phyloP scores from a whole-genome alignment of 2,329 filamentous ascomycete genomes.

The Arthrobotrys entomopaga region DNA sequence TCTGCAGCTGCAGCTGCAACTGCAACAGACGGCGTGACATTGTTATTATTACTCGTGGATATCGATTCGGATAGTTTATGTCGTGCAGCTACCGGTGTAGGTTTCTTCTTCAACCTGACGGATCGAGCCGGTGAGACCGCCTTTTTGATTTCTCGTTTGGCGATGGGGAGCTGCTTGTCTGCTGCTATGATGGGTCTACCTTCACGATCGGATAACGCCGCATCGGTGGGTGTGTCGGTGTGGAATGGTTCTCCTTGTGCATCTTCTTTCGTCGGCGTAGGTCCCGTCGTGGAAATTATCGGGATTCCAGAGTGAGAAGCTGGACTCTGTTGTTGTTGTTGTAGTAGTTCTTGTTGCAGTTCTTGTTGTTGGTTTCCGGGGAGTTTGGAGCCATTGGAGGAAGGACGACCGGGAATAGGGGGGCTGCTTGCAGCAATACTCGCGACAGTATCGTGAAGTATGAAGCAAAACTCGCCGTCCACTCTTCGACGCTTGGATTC shows the following conservation, averaged over 20 bases:
- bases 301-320: conserved; percentile 11
- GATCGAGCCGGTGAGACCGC: conserved; percentile 49
- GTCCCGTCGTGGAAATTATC: conserved; percentile 20
- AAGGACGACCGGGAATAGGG: conserved; percentile 3
- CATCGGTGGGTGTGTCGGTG: conserved; percentile 25
- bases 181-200: conserved; percentile 39
- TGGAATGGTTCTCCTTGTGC: conserved; percentile 21
- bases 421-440: conserved; percentile 19
- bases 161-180: conserved; percentile 40
- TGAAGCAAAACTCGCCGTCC: conserved; percentile 53
- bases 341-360: too few species aligned
- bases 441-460: conserved; percentile 47
- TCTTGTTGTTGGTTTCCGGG: not conserved
- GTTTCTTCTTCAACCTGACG: conserved; percentile 53
- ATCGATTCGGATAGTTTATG: conserved; percentile 46
- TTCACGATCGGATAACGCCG: conserved; percentile 39
- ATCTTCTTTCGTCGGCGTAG: conserved; percentile 11
- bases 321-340: not conserved
- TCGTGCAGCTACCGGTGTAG: conserved; percentile 21
- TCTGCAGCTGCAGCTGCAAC: not conserved
- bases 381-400: conserved; percentile 19
- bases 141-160: conserved; percentile 47
- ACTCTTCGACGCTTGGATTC: conserved; percentile 54
- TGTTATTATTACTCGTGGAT: conserved; percentile 11
- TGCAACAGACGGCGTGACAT: not conserved